These are phyloP conservation scores for Pythium aristosporum DNA, from an alignment of 352 stramenopile genomes.

Conservation along the genomic window DNA sequence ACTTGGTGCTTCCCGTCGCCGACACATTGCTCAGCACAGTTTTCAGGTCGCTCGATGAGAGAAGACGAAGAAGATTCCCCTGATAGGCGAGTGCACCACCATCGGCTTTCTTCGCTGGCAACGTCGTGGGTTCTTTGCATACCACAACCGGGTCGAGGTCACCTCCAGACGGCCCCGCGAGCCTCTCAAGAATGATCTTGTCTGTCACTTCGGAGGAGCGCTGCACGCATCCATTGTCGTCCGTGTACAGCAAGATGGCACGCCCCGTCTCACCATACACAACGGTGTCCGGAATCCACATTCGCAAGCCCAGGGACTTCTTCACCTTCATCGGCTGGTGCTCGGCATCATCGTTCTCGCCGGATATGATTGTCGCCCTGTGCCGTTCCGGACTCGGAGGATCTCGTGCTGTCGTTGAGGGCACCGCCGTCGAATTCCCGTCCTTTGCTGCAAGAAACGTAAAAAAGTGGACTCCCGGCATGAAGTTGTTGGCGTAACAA, in stretches of 20 bases:
- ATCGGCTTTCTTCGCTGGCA: constrained; percentile 18
- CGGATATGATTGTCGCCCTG: not conserved
- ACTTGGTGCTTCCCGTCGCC: constrained; percentile 44
- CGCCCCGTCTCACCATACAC: constrained; percentile 75
- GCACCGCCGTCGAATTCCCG: not conserved
- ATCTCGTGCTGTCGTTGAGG: not conserved
- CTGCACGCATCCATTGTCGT: constrained; percentile 68
- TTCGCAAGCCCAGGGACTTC: constrained; percentile 37
- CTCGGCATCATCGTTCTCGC: not conserved
- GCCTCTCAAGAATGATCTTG: constrained; percentile 70
- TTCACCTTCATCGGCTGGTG: constrained; percentile 17
- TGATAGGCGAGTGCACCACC: constrained; percentile 34
- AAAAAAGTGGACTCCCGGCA: constrained; percentile 81
- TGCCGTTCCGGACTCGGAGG: not conserved
- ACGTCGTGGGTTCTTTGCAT: constrained; percentile 65
- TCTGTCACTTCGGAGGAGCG: constrained; percentile 64
- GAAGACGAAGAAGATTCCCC: constrained; percentile 65
- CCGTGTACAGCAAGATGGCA: constrained; percentile 69
- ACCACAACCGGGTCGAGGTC: constrained; percentile 58
- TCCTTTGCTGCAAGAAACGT: constrained; percentile 71
- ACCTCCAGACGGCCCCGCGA: constrained; percentile 24
- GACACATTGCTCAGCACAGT: constrained; percentile 65
- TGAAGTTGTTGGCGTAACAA: constrained; percentile 59
- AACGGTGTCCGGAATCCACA: constrained; percentile 80
- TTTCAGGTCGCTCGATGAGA: constrained; percentile 65